Base-by-base conservation (phyloP, 169 alveolate species). In the Eimeria necatrix region DNA sequence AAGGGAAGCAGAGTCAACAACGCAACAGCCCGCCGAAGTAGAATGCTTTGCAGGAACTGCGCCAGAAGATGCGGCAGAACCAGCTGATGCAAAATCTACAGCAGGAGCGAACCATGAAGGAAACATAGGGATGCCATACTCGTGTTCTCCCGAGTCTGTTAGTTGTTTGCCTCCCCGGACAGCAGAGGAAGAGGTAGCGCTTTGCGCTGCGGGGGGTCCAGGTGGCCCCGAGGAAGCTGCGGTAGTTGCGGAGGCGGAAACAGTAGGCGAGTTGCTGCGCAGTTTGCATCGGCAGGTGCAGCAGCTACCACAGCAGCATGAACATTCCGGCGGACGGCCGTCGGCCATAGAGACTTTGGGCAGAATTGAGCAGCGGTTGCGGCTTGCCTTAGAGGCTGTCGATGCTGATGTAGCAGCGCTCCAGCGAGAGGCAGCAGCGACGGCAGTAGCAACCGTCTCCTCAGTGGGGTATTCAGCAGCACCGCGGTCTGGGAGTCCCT, bases 371-470 rank as follows among this genome's bases (percentile, higher is more conserved):
- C 74, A 49, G 86, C 71, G 88, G 56, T 60, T 51, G 46, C 76
- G 78, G 48, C 61, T 76, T 60, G 94, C 88, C 48, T 18, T 26
- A n/a, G 94, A 24, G 86, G 76, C 87, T 7, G 93, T 85, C 80
- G 93, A 85, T 32, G 59, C 76, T 22, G 81, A 61, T 60, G 93
- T 85, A 22, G 93, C 93, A 49, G 93, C 80, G 60, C 61, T 85
- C 81, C 93, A 61, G 59, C 76, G 93, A 61, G 80, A 61, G 80
- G 80, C 93, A 64, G 80, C 76, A 85, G 93, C 93, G 59, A 61
- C 93, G 49, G 94, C 94, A 88, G 94, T 73, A 88, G 94, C 86
- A 49, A 52, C 94, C 26, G 94, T 88, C 16, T 18, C 81, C 48
- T 78, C 51, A 20, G 85, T n/a, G 85, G 22, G 48, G 0, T 24